Evolutionary conservation across 1,284 basidiomycete genomes (phyloP), one percentile per base, ranked within the genome.

Genomic region (Malassezia obtusa): DNA sequence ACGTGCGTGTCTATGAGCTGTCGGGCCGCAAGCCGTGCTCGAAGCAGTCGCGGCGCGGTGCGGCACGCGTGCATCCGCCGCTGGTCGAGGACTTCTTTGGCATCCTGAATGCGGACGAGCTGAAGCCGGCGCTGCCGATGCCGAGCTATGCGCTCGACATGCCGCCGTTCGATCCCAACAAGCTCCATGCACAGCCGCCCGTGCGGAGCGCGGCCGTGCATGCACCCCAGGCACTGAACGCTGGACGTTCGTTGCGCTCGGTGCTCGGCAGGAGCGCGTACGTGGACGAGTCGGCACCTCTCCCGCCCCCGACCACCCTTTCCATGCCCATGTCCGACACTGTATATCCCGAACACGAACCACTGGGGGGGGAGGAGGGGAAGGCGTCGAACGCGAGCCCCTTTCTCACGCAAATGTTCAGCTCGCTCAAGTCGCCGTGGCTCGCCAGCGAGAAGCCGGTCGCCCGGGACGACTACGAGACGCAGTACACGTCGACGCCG

Each of bases 81-180:
- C 48, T 41, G 4, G 30, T 47, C 9, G 53, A 56, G 22, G 53
- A 56, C 49, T 56, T 56, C 39, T 56, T 56, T 22, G 53, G 53
- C 24, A 50, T 56, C 22, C 19, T 56, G 12, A 35, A 37, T 15
- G 31, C 48, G 21, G n/a, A 28, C 17, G 45, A 41, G 17, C 24
- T 44, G 26, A 8, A 38, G 21, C 47, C 48, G 12, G 40, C 53
- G 19, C 38, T 56, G 21, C 53, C 53, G 4, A 11, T 44, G 17
- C 53, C 53, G n/a, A 40, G 19, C 15, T 50, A 56, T 28, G 49
- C 53, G 25, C 37, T 56, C 15, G 53, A 50, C 15, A 46, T 50
- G 49, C 53, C 53, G 17, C 48, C 53, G 24, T 12, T 56, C 14
- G 53, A 45, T 25, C 21, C 19, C 8, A n/a, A 17, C 24, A 41